phyloP scores from a whole-genome alignment of 2,329 filamentous ascomycete genomes.

The Trichophyton rubrum region DNA sequence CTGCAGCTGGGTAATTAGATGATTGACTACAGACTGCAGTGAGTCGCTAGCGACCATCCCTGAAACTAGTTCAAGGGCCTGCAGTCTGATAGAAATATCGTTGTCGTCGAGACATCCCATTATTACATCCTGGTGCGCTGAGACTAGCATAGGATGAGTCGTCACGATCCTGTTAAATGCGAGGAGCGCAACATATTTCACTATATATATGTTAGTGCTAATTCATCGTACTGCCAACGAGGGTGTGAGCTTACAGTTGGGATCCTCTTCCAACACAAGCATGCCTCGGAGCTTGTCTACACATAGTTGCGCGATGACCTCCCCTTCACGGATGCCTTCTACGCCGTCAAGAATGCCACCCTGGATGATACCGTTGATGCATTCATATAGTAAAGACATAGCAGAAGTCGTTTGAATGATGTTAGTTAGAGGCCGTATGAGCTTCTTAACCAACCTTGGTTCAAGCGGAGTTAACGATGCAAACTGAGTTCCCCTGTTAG shows the following conservation, averaged over 20 bases:
- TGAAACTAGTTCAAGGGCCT: slow-evolving; percentile 80
- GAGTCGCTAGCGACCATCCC: slow-evolving; percentile 90
- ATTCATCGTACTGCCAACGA: not conserved
- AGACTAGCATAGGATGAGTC: slow-evolving; percentile 78
- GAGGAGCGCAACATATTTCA: slow-evolving; percentile 92
- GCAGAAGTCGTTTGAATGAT: slow-evolving; percentile 90
- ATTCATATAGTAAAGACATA: slow-evolving; percentile 97
- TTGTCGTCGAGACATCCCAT: slow-evolving; percentile 90
- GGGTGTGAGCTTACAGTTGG: slow-evolving; percentile 56
- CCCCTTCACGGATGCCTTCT: slow-evolving; percentile 66
- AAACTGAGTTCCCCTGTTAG: slow-evolving; percentile 48
- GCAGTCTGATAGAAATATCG: slow-evolving; percentile 89
- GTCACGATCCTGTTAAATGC: slow-evolving; percentile 90
- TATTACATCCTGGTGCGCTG: slow-evolving; percentile 90
- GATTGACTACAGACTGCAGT: slow-evolving; percentile 68
- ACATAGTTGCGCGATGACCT: slow-evolving; percentile 85
- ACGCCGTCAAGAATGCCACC: slow-evolving; percentile 80
- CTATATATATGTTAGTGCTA: slow-evolving; percentile 33
- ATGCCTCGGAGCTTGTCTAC: slow-evolving; percentile 88
- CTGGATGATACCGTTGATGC: slow-evolving; percentile 96
- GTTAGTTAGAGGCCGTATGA: slow-evolving; percentile 78
- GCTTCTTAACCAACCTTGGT: slow-evolving; percentile 77
- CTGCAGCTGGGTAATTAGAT: slow-evolving; percentile 70
- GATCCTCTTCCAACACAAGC: slow-evolving; percentile 85
- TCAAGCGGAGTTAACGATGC: slow-evolving; percentile 87